phyloP scores from a whole-genome alignment of 768 basidiomycete genomes.

The Coprinopsis cinerea region DNA sequence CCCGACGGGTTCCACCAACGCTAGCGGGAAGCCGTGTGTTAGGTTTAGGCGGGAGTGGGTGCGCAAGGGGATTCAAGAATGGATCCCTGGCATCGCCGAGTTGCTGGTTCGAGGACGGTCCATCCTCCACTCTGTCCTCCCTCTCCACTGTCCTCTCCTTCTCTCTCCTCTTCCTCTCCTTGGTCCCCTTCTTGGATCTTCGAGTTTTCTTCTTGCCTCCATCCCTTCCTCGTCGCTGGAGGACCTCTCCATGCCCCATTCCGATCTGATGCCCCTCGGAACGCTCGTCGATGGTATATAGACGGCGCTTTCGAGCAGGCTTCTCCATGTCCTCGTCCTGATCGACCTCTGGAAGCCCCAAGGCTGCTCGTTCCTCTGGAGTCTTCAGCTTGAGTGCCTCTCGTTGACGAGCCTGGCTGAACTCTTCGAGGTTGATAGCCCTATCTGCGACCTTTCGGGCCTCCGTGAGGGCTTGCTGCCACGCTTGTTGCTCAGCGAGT shows the following conservation, averaged over 20 bases:
- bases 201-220: neutral
- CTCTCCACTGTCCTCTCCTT: neutral
- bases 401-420: neutral
- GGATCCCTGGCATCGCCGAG: neutral
- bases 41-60: neutral
- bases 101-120: neutral
- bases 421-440: neutral
- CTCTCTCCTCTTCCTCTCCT: neutral
- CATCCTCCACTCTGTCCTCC: neutral
- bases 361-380: neutral
- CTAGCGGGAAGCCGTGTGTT: neutral
- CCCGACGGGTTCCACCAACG: too few species aligned
- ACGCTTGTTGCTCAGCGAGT: neutral
- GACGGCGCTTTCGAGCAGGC: too few species aligned
- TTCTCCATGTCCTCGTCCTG: too few species aligned
- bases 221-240: neutral
- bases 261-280: too few species aligned
- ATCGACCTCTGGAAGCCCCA: neutral
- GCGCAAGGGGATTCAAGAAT: neutral
- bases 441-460: neutral
- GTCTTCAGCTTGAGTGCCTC: neutral
- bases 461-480: neutral
- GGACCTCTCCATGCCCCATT: neutral
- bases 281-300: neutral
- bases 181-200: neutral